Percentiles rank a stretch among this genome's conserved stretches.
These are phyloP conservation scores for Aspergillus campestris DNA, from an alignment of 495 filamentous ascomycete species.

Conservation along the genomic window DNA sequence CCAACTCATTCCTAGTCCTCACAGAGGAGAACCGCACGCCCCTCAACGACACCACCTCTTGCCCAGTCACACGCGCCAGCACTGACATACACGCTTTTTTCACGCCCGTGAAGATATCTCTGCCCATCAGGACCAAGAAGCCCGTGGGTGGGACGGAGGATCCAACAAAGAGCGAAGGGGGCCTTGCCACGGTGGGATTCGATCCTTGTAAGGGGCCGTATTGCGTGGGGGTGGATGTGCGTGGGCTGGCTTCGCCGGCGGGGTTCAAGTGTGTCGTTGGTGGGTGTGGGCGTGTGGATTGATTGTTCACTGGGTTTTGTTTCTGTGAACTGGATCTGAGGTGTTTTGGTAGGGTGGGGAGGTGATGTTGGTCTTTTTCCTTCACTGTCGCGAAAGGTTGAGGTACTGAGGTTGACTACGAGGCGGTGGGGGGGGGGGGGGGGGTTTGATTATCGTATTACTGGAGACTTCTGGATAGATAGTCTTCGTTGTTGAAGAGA, in stretches of 20 bases:
- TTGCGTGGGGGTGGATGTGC: conserved; percentile 6
- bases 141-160: too few relatives aligned
- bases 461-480: too few relatives aligned
- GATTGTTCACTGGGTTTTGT: background rate
- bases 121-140: too few relatives aligned
- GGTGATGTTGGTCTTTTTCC: too few relatives aligned
- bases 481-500: too few relatives aligned
- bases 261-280: conserved; percentile 16
- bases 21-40: background rate
- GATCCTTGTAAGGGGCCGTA: conserved; percentile 13
- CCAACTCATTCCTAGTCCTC: background rate
- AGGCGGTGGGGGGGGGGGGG: too few relatives aligned
- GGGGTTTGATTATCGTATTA: too few relatives aligned
- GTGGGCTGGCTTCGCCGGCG: background rate
- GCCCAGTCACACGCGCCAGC: too few relatives aligned
- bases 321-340: background rate
- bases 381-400: too few relatives aligned
- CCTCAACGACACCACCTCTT: background rate
- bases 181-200: conserved; percentile 4
- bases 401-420: too few relatives aligned
- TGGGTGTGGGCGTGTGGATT: conserved; percentile 10
- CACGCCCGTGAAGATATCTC: too few relatives aligned
- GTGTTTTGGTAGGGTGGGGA: background rate
- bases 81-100: too few relatives aligned
- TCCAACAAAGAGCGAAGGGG: background rate